A percentile compares a stretch with the other conserved stretches of the same genome.
These are phyloP conservation scores for Mycena vitilis DNA, from an alignment of 768 basidiomycete genomes.

Conservation along the genomic window DNA sequence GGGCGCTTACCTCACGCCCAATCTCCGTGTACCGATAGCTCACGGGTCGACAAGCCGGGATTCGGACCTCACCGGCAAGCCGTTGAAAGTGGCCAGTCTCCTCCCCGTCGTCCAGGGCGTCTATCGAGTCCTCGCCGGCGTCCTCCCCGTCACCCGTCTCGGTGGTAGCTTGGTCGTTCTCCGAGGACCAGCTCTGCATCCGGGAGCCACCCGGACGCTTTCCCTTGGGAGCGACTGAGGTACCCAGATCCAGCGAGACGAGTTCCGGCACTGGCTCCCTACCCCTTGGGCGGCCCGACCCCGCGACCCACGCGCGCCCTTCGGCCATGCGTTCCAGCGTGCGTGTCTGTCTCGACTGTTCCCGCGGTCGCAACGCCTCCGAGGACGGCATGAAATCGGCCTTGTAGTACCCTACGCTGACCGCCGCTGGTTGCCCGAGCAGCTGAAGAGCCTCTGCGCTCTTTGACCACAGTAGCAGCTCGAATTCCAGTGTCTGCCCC, in stretches of 20 bases:
- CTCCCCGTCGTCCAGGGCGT: not conserved
- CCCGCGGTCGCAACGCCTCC: slow-evolving; percentile 36
- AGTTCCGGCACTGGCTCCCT: slow-evolving; percentile 19
- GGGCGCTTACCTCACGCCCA: slow-evolving; percentile 32
- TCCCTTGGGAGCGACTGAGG: not conserved
- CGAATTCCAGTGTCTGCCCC: slow-evolving; percentile 26
- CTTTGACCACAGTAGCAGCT: slow-evolving; percentile 34
- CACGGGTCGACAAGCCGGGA: slow-evolving; percentile 35
- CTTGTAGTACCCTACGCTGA: slow-evolving; percentile 31
- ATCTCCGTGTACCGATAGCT: slow-evolving; percentile 37
- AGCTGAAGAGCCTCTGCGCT: slow-evolving; percentile 31
- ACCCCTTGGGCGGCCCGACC: slow-evolving; percentile 21
- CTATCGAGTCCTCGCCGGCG: slow-evolving; percentile 8
- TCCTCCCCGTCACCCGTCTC: not conserved
- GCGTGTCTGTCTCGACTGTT: slow-evolving; percentile 31
- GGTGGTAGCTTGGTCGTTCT: not conserved
- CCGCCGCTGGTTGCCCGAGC: slow-evolving; percentile 32
- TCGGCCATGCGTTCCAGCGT: slow-evolving; percentile 19
- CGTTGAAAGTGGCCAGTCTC: slow-evolving; percentile 26
- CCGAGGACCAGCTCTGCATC: slow-evolving; percentile 35
- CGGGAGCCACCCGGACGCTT: slow-evolving; percentile 3
- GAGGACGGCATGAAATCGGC: slow-evolving; percentile 32
- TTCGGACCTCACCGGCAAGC: slow-evolving; percentile 31
- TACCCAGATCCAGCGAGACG: slow-evolving; percentile 8
- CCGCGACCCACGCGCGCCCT: slow-evolving; percentile 32